Conservation (phyloP, 306 rosid genomes). For the Vigna unguiculata region DNA sequence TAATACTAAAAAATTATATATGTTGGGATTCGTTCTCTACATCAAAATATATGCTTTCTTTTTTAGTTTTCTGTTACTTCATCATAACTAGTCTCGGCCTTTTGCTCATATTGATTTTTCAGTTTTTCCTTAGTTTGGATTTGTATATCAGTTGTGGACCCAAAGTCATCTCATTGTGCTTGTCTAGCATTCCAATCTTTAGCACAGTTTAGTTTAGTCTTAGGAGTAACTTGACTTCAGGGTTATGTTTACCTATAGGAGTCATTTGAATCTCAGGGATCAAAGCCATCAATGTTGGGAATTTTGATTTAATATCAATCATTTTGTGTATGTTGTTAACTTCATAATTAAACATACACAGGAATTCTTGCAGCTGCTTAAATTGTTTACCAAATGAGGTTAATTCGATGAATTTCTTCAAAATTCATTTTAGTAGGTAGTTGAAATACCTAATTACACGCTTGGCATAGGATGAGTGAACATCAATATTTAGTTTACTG, state of each 20-base stretch:
- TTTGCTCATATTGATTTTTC: background rate
- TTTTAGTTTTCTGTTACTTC: background rate
- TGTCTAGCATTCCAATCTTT: background rate
- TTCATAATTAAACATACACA: background rate
- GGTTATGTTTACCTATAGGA: background rate
- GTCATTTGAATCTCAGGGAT: background rate
- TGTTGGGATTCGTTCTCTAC: background rate
- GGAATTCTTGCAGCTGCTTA: background rate
- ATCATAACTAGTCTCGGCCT: background rate
- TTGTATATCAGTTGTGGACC: background rate
- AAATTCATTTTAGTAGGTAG: background rate
- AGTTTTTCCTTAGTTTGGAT: slow-evolving; percentile 1
- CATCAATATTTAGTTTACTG: background rate
- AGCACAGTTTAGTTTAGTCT: background rate
- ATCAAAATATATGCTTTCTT: background rate
- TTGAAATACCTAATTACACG: background rate
- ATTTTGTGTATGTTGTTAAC: background rate
- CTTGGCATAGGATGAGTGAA: background rate
- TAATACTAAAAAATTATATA: background rate
- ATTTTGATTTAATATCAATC: background rate
- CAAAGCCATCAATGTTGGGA: background rate
- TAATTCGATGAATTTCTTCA: background rate
- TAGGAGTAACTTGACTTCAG: background rate
- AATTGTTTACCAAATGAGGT: background rate
- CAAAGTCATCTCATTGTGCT: background rate